phyloP scores from a whole-genome alignment of 2,329 filamentous ascomycete species.

The Xylaria sp. region DNA sequence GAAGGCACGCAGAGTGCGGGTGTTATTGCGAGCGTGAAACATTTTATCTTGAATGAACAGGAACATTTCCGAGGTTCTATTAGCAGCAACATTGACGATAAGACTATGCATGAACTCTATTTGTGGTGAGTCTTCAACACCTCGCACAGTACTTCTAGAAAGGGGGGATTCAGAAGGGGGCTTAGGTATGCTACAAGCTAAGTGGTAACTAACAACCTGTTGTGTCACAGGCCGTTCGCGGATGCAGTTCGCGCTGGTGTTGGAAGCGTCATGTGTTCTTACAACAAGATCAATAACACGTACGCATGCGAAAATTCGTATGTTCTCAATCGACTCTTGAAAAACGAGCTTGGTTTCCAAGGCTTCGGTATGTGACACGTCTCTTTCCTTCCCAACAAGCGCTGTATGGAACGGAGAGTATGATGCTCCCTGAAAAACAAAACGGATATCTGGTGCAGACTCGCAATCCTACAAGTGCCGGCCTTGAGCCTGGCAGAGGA shows the following conservation, averaged over 20 bases:
- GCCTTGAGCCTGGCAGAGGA: not conserved
- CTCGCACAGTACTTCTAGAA: not conserved
- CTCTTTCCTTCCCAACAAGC: not conserved
- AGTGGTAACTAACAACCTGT: slow-evolving; percentile 4
- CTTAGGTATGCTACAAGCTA: too few relatives aligned
- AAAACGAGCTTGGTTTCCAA: slow-evolving; percentile 82
- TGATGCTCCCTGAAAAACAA: not conserved
- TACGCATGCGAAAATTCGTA: slow-evolving; percentile 83
- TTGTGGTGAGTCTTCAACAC: slow-evolving; percentile 60
- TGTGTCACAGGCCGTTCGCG: slow-evolving; percentile 69
- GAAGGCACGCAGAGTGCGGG: slow-evolving; percentile 82
- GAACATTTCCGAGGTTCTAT: slow-evolving; percentile 47
- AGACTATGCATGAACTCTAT: slow-evolving; percentile 79
- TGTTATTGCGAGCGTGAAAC: slow-evolving; percentile 81
- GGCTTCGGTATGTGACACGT: slow-evolving; percentile 68
- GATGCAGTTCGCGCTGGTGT: slow-evolving; percentile 76
- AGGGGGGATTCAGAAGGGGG: too few relatives aligned
- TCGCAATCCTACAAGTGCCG: not conserved
- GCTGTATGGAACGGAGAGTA: not conserved
- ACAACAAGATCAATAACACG: slow-evolving; percentile 82
- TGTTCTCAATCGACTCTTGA: slow-evolving; percentile 78
- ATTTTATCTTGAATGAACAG: slow-evolving; percentile 76
- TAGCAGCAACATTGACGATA: slow-evolving; percentile 73
- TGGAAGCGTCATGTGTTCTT: slow-evolving; percentile 72
- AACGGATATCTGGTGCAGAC: not conserved